phyloP scores from a whole-genome alignment of 2,329 filamentous ascomycete species.

The Aspergillus neotritici region DNA sequence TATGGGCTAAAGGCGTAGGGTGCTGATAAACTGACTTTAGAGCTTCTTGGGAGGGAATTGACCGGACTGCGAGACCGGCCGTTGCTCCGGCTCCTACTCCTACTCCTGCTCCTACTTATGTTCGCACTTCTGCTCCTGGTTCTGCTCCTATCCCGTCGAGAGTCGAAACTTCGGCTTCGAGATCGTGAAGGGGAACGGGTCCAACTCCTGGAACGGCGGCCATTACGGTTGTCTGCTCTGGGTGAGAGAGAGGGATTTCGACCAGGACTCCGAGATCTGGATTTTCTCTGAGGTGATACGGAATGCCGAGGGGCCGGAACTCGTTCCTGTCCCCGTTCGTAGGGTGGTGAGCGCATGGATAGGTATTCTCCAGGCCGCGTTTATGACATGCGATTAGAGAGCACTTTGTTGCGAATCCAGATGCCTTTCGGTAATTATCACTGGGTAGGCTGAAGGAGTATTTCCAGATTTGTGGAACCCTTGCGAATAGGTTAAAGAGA shows the following conservation, averaged over 20 bases:
- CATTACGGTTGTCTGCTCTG: conserved; percentile 22
- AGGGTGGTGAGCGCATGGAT: conserved; percentile 18
- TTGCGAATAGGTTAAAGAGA: no score
- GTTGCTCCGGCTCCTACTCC: conserved; percentile 28
- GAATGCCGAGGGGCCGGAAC: conserved; percentile 29
- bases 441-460: no score
- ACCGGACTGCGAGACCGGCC: conserved; percentile 20
- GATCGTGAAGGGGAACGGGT: conserved; percentile 26
- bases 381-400: conserved; percentile 18
- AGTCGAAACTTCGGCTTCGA: conserved; percentile 21
- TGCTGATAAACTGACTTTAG: conserved; percentile 26
- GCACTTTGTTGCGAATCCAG: no score
- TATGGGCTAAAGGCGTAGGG: neutral
- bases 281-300: conserved; percentile 30
- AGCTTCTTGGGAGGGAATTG: conserved; percentile 25
- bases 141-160: conserved; percentile 32
- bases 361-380: conserved; percentile 26
- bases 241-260: conserved; percentile 23
- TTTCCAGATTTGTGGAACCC: no score
- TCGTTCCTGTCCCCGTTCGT: conserved; percentile 18
- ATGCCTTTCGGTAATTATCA: no score
- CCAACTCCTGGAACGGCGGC: conserved; percentile 21
- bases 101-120: conserved; percentile 18
- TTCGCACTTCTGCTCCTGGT: conserved; percentile 27
- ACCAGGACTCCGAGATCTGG: conserved; percentile 24